Conservation (phyloP, 345 rosid genomes). For the Brassica carinata region DNA sequence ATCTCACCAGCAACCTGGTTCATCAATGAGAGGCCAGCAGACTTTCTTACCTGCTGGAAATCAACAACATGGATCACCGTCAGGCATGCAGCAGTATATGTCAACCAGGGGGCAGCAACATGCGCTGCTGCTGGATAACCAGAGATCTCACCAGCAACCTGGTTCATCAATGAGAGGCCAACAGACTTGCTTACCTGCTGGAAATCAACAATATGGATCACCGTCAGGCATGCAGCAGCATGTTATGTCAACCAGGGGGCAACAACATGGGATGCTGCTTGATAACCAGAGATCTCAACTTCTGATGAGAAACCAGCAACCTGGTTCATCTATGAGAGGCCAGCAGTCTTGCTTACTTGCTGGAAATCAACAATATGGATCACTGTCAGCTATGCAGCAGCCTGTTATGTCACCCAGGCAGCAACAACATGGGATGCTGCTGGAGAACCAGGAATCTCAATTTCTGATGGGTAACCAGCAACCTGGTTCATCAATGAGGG, state of each 20-base stretch:
- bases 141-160: constrained; percentile 37
- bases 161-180: constrained; percentile 28
- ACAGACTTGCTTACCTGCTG: constrained; percentile 12
- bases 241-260: constrained; percentile 35
- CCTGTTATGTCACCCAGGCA: constrained; percentile 30
- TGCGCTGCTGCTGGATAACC: constrained; percentile 16
- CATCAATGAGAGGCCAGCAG: constrained; percentile 27
- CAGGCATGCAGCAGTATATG: constrained; percentile 27
- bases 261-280: constrained; percentile 36
- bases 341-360: constrained; percentile 21
- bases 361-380: constrained; percentile 22
- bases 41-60: constrained; percentile 14
- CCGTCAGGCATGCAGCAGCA: constrained; percentile 18
- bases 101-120: constrained; percentile 42
- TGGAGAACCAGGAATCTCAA: constrained; percentile 16
- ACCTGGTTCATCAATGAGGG: constrained; percentile 30
- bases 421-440: constrained; percentile 39
- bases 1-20: constrained; percentile 38
- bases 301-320: constrained; percentile 37
- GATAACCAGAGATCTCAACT: constrained; percentile 9
- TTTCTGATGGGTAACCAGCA: constrained; percentile 34
- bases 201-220: constrained; percentile 21
- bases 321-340: constrained; percentile 25
- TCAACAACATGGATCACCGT: constrained; percentile 13
- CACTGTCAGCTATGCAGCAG: constrained; percentile 20